Percentiles rank a stretch among this genome's conserved stretches.
These are phyloP conservation scores for Aspergillus cavernicola DNA, from an alignment of 495 filamentous ascomycete species.

Conservation along the genomic window DNA sequence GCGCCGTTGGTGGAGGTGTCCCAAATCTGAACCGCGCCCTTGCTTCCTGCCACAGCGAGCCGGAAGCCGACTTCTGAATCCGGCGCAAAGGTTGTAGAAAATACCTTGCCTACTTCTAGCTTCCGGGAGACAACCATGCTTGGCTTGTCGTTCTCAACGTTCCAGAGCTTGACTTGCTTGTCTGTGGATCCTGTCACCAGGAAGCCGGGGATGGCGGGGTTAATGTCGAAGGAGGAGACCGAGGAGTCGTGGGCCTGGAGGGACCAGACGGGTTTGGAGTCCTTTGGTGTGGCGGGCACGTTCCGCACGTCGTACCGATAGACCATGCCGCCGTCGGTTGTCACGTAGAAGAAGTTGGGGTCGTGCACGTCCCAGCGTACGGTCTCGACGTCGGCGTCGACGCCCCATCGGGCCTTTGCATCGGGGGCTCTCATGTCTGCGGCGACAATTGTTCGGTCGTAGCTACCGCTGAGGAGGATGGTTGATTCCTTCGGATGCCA, in stretches of 20 bases:
- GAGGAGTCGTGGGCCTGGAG: slow-evolving; percentile 93
- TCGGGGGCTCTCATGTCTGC: slow-evolving; percentile 92
- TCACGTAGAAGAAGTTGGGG: slow-evolving; percentile 87
- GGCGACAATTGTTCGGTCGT: slow-evolving; percentile 87
- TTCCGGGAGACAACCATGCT: slow-evolving; percentile 89
- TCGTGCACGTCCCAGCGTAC: slow-evolving; percentile 93
- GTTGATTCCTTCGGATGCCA: slow-evolving; percentile 90
- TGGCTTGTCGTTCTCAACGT: slow-evolving; percentile 68
- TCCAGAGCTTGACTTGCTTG: slow-evolving; percentile 96
- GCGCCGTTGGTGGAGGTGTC: slow-evolving; percentile 92
- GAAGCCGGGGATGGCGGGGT: slow-evolving; percentile 82
- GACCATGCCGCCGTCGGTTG: slow-evolving; percentile 85
- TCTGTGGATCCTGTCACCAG: slow-evolving; percentile 89
- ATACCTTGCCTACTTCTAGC: slow-evolving; percentile 90
- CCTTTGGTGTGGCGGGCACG: slow-evolving; percentile 60
- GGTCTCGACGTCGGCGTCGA: slow-evolving; percentile 91
- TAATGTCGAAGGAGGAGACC: slow-evolving; percentile 93
- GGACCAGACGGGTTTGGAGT: slow-evolving; percentile 83
- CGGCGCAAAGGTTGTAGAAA: slow-evolving; percentile 83
- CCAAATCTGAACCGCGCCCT: slow-evolving; percentile 91
- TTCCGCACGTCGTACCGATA: slow-evolving; percentile 82
- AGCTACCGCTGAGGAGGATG: slow-evolving; percentile 84
- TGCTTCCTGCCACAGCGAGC: slow-evolving; percentile 89
- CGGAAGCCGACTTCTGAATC: slow-evolving; percentile 87
- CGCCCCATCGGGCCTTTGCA: slow-evolving; percentile 77